A percentile compares a stretch with the other conserved stretches of the same genome.
These are phyloP conservation scores for Aegilops speltoides DNA, from an alignment of 176 grass and related monocot species.

Conservation along the genomic window DNA sequence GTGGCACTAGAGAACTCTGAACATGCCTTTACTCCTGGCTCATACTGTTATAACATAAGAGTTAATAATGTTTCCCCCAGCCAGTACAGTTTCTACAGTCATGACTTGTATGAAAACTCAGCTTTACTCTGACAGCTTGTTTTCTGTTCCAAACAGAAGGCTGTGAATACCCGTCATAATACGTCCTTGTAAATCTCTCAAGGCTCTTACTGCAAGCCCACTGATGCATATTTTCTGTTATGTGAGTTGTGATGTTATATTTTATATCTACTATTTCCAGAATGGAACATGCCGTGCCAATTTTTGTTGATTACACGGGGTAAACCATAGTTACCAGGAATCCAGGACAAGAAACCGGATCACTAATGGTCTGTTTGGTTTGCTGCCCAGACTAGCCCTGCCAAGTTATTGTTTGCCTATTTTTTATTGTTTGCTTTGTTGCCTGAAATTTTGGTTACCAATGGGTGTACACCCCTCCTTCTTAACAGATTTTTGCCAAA, in stretches of 20 bases:
- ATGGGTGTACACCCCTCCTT: background rate
- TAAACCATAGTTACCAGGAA: background rate
- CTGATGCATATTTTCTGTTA: background rate
- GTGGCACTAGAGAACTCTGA: background rate
- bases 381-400: background rate
- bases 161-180: slow-evolving; percentile 4
- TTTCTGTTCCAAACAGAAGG: background rate
- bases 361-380: background rate
- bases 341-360: background rate
- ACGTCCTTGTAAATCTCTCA: background rate
- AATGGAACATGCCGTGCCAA: background rate
- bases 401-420: background rate
- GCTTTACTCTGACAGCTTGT: background rate
- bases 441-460: background rate
- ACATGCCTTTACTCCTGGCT: background rate
- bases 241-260: background rate
- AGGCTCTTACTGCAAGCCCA: background rate
- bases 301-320: background rate
- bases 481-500: background rate
- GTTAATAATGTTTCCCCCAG: background rate
- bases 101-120: background rate
- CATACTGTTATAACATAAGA: background rate
- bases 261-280: background rate
- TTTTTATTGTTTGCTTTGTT: background rate
- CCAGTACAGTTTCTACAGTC: background rate